Evolutionary conservation across 176 grass and related monocot genomes (phyloP), one percentile per base, ranked within the genome.

Genomic region (Carex myosuroides): DNA sequence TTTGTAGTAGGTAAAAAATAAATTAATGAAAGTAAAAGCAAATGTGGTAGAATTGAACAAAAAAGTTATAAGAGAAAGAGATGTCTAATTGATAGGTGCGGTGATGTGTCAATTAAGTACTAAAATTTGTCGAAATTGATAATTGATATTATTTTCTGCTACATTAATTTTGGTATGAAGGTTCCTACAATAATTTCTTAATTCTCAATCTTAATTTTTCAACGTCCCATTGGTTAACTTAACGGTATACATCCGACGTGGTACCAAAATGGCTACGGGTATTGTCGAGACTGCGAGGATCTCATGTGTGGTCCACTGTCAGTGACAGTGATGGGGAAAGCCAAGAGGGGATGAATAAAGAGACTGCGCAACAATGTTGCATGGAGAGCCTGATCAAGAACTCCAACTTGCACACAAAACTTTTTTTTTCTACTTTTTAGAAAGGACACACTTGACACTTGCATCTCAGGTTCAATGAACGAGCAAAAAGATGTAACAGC

Each of bases 381-480:
- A 75, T 53, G 20, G 46, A 50, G 9, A 11, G 24, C 42, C 57
- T 64, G 10, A 61, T 13, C 58, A 63, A 64, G 6, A 35, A 18
- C 63, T 48, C 29, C 63, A 68, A 64, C 46, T 83, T 68, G 42
- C 35, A 83, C 48, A 54, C 35, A 10, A 17, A 10, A 17, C 5
- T 0, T 29, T 0, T 66, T 30, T 30, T 13, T 66, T 7, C 57
- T 20, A 6, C 1, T 35, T 33, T 5, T 52, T 2, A 6, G 6
- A 75, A 52, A 24, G 17, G 3, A 75, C 8, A 35, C 29, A 14
- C 29, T 52, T 74, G 70, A 42, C 14, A 29, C 57, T 53, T 54
- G 80, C 80, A 67, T 65, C 22, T 83, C 42, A 83, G 80, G 61
- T 83, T 67, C 80, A 83, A 68, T 68, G 80, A 66, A 83, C 60